Evolutionary conservation across 202 grass and related monocot genomes (phyloP), one percentile per base, ranked within the genome.

Genomic region (Digitaria exilis): DNA sequence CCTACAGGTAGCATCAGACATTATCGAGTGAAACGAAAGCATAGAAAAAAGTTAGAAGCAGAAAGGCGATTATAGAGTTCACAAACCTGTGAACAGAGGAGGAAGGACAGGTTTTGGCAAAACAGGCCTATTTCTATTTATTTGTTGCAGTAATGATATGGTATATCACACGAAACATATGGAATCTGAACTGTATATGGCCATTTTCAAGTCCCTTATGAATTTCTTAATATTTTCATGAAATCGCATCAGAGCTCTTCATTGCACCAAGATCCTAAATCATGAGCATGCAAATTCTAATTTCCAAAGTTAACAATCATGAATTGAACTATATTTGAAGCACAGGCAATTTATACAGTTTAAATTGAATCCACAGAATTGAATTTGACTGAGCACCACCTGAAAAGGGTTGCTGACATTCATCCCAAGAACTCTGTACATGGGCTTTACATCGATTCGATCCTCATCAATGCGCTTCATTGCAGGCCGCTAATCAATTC

Each of bases 371-470:
- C 35, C 32, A 67, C 9, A 14, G 1, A 17, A 46, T 28, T 55
- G 45, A 75, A 21, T 49, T 41, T 17, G 15, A 32, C 44, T 4
- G 65, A 11, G 12, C 39, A 69, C 6, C 10, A 67, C 64, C 93
- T 96, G 90, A 42, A 92, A 78, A 26, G 85, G 70, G 62, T 90
- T 67, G 9, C 90, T 88, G 35, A 96, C 83, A 73, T 87, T 90
- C 72, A 96, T 82, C 24, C 90, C 85, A 41, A 55, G 21, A n/a
- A 55, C 88, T 35, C 86, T 73, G 0, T 80, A 80, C 37, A 90
- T 50, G 16, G 84, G 90, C 28, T 87, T 64, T 0, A 86, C 80
- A 56, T 90, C 86, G 85, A 30, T 39, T 39, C 9, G 37, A 39
- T 39, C 37, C 1, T 90, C 58, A 12, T 22, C 13, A 14, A 80